phyloP scores from a whole-genome alignment of 805 yeast genomes.

The Ogataea pini region DNA sequence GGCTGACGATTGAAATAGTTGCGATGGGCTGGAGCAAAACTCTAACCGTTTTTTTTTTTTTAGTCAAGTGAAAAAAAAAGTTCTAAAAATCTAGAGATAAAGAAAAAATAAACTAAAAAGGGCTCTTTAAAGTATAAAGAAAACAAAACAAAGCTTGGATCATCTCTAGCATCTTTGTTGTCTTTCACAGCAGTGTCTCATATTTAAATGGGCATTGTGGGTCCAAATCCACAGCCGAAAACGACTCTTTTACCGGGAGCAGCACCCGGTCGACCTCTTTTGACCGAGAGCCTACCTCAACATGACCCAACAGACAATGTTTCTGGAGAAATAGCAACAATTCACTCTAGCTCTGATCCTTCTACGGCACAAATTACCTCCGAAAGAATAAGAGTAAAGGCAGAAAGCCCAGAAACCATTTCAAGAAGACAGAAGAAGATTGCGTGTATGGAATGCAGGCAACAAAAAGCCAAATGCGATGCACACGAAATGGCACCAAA shows the following conservation, averaged over 20 bases:
- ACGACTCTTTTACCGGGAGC: not conserved
- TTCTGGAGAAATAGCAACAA: too few relatives aligned
- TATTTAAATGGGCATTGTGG: not conserved
- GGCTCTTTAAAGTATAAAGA: not conserved
- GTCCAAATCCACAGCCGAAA: not conserved
- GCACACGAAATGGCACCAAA: conserved; percentile 73
- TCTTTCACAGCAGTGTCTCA: too few relatives aligned
- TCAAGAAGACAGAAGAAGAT: conserved; percentile 48
- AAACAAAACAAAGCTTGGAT: too few relatives aligned
- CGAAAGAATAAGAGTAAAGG: not conserved
- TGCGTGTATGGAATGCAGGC: conserved; percentile 96
- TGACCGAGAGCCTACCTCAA: too few relatives aligned
- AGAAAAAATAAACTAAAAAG: not conserved
- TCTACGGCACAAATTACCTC: not conserved
- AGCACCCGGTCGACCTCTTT: too few relatives aligned
- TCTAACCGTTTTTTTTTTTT: not conserved
- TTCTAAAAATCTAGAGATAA: not conserved
- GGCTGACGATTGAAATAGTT: not conserved
- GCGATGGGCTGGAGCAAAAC: not conserved
- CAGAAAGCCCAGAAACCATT: conserved; percentile 1
- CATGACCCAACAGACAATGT: too few relatives aligned
- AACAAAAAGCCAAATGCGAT: conserved; percentile 91
- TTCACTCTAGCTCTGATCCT: too few relatives aligned
- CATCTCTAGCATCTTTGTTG: too few relatives aligned
- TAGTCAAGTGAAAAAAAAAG: not conserved